A percentile compares a stretch with the other conserved stretches of the same genome.
phyloP scores from a whole-genome alignment of 2,329 filamentous ascomycete species.

The Fusarium agapanthi region DNA sequence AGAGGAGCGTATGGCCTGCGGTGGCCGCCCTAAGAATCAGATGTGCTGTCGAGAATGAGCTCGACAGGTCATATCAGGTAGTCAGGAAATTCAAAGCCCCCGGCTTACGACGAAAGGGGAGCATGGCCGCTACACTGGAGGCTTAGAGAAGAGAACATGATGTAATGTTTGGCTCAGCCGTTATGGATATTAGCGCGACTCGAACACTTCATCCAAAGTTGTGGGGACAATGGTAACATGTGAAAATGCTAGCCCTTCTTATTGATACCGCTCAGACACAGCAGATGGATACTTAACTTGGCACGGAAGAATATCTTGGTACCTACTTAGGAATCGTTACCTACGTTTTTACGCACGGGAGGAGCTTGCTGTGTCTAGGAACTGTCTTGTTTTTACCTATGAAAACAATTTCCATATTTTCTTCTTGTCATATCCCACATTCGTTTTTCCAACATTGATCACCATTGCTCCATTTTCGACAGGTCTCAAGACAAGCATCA shows the following conservation, averaged over 20 bases:
- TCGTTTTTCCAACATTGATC: neutral
- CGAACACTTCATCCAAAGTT: conserved; percentile 13
- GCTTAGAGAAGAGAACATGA: conserved; percentile 30
- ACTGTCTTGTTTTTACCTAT: neutral
- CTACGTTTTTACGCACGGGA: neutral
- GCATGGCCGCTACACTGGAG: conserved; percentile 46
- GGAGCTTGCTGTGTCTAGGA: neutral
- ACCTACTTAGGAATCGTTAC: neutral
- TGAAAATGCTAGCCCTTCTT: conserved; percentile 1
- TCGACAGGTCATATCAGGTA: conserved; percentile 85
- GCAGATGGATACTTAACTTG: neutral
- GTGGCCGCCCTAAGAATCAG: conserved; percentile 82
- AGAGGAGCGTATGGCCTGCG: conserved; percentile 90
- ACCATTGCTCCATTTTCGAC: neutral
- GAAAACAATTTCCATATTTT: neutral
- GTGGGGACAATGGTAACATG: neutral
- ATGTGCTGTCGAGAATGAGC: conserved; percentile 85
- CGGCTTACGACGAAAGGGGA: conserved; percentile 57
- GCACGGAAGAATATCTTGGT: neutral
- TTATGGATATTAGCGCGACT: conserved; percentile 11
- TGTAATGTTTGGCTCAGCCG: conserved; percentile 10
- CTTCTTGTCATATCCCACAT: neutral
- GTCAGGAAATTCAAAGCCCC: conserved; percentile 71
- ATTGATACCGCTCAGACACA: neutral
- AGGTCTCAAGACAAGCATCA: neutral